Conservation (phyloP, 768 basidiomycete genomes). For the Brasilioporus rufonigricans region DNA sequence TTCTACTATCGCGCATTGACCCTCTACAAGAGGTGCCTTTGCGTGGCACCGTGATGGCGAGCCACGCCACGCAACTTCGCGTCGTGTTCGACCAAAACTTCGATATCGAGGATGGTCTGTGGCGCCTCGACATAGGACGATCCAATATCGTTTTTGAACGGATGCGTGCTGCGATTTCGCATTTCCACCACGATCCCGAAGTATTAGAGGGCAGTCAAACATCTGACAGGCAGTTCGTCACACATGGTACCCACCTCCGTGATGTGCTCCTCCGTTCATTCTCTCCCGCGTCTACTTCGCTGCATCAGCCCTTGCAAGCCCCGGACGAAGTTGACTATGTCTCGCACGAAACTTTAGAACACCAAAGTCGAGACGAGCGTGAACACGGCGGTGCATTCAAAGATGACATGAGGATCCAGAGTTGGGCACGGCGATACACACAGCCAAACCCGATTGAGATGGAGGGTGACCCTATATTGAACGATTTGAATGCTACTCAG, state of each 20-base stretch:
- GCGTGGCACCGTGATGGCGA: slow-evolving; percentile 54
- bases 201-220: slow-evolving; percentile 34
- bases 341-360: slow-evolving; percentile 38
- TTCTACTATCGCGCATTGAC: slow-evolving; percentile 61
- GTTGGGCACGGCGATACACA: slow-evolving; percentile 76
- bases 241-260: slow-evolving; percentile 71
- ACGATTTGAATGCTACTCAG: slow-evolving; percentile 72
- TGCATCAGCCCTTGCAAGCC: slow-evolving; percentile 35
- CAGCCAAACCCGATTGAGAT: slow-evolving; percentile 55
- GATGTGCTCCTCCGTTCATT: slow-evolving; percentile 68
- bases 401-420: slow-evolving; percentile 72
- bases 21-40: slow-evolving; percentile 55
- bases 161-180: slow-evolving; percentile 64
- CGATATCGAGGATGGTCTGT: slow-evolving; percentile 44
- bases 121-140: slow-evolving; percentile 71
- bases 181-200: slow-evolving; percentile 54
- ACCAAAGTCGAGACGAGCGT: slow-evolving; percentile 26
- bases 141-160: slow-evolving; percentile 65
- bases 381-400: slow-evolving; percentile 52
- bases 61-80: slow-evolving; percentile 50
- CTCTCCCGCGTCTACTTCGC: slow-evolving; percentile 26
- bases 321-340: slow-evolving; percentile 40
- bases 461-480: slow-evolving; percentile 74
- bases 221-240: slow-evolving; percentile 46
- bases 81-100: slow-evolving; percentile 55